These are phyloP conservation scores for Dactylorhiza incarnata DNA, from an alignment of 106 monocot genomes.

Conservation along the genomic window DNA sequence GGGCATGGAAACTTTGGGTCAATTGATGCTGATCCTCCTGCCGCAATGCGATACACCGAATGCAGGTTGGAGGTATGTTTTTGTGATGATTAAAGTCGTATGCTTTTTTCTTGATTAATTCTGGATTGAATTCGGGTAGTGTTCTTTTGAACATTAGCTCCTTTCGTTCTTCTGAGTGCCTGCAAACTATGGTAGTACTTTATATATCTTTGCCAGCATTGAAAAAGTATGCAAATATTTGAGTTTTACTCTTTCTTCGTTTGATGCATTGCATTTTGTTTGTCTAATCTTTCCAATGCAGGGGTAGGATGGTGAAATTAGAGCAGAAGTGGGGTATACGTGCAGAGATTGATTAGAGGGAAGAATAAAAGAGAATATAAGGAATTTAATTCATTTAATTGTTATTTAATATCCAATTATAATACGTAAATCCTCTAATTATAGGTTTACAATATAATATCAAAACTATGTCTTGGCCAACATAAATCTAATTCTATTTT, in stretches of 20 bases:
- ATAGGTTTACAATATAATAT: too few species aligned
- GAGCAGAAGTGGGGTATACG: too few species aligned
- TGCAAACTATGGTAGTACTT: not conserved
- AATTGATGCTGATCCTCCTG: constrained; percentile 97
- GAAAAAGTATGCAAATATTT: not conserved
- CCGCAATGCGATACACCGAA: constrained; percentile 97
- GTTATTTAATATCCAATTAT: too few species aligned
- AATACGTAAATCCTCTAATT: too few species aligned
- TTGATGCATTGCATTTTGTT: not conserved
- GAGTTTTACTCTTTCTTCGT: not conserved
- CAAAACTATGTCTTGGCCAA: too few species aligned
- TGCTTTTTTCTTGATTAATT: not conserved
- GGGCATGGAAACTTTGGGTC: constrained; percentile 99
- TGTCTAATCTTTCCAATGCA: not conserved
- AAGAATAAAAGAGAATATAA: too few species aligned
- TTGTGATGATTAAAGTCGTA: too few species aligned
- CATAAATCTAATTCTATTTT: too few species aligned
- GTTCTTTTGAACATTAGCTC: not conserved
- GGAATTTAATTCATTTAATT: too few species aligned
- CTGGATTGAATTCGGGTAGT: not conserved
- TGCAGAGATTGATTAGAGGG: too few species aligned
- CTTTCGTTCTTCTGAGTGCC: not conserved
- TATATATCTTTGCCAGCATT: not conserved
- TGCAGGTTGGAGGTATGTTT: constrained; percentile 97
- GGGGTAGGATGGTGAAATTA: too few species aligned